A percentile compares a stretch with the other conserved stretches of the same genome.
Evolutionary conservation across 371 early-diverging fungal species (phyloP).

Genomic region (Rhizopus microsporus): DNA sequence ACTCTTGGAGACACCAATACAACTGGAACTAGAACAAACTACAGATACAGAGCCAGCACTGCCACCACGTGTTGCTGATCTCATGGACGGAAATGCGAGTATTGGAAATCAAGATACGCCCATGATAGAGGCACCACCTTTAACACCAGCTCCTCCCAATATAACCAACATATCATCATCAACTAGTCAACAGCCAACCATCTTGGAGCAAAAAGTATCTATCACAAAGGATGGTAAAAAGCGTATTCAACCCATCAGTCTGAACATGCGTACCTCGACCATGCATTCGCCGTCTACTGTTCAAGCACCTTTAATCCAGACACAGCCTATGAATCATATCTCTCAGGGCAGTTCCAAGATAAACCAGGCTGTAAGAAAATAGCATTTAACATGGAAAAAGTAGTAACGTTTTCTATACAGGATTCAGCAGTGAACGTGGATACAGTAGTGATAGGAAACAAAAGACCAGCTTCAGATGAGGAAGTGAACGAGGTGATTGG

Average conservation of each 20-base stretch:
- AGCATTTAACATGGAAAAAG: neutral
- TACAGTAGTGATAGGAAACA: conserved; percentile 48
- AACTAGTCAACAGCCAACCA: conserved; percentile 6
- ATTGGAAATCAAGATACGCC: conserved; percentile 17
- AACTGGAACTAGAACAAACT: conserved; percentile 61
- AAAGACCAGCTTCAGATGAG: conserved; percentile 35
- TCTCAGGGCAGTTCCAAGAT: too few relatives aligned
- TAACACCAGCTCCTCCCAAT: neutral
- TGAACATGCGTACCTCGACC: neutral
- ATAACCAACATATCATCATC: conserved; percentile 11
- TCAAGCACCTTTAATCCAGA: neutral
- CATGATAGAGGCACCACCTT: conserved; percentile 7
- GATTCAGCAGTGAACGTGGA: conserved; percentile 12
- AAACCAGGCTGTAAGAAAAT: neutral
- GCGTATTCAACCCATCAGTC: conserved; percentile 69
- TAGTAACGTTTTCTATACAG: neutral
- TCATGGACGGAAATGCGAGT: conserved; percentile 42
- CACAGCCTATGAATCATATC: too few relatives aligned
- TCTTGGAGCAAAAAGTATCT: conserved; percentile 60
- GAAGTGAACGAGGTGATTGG: conserved; percentile 22
- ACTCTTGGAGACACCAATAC: conserved; percentile 64
- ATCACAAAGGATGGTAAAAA: conserved; percentile 77
- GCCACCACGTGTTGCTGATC: conserved; percentile 43
- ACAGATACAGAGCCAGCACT: conserved; percentile 41
- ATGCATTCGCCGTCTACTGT: neutral